phyloP scores from a whole-genome alignment of 2,329 filamentous ascomycete genomes.

The Talaromyces sp. region DNA sequence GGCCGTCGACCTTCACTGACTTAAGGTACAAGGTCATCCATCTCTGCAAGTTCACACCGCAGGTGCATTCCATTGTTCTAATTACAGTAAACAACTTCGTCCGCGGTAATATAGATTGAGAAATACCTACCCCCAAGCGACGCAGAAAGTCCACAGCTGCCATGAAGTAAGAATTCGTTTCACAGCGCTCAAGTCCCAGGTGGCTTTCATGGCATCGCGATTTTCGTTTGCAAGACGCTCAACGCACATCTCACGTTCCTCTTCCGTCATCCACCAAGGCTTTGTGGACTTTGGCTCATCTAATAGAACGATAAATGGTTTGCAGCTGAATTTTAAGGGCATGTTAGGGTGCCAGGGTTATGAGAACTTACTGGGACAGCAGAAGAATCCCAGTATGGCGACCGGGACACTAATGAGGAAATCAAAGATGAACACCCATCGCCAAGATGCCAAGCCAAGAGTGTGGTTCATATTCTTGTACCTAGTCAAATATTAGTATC shows the following conservation, averaged over 20 bases:
- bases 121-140: constrained; percentile 3
- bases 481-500: background rate
- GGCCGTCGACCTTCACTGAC: constrained; percentile 1
- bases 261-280: constrained; percentile 5
- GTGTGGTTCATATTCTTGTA: constrained; percentile 3
- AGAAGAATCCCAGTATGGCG: constrained; percentile 4
- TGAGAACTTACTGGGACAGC: background rate
- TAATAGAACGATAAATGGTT: background rate
- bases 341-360: too few relatives aligned
- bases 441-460: constrained; percentile 2
- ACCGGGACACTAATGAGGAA: constrained; percentile 4
- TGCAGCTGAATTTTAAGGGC: too few relatives aligned
- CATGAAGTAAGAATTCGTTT: constrained; percentile 2
- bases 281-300: constrained; percentile 4
- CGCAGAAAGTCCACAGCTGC: constrained; percentile 2
- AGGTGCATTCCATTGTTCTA: background rate
- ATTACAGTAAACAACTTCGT: too few relatives aligned
- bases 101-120: background rate
- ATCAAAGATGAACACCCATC: constrained; percentile 9
- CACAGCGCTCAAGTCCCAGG: background rate
- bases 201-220: background rate
- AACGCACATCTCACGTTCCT: constrained; percentile 2
- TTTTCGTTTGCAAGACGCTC: background rate
- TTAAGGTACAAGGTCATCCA: constrained; percentile 7
- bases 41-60: constrained; percentile 4